These are phyloP conservation scores for Neurospora sp. DNA, from an alignment of 495 filamentous ascomycete genomes.

Conservation along the genomic window DNA sequence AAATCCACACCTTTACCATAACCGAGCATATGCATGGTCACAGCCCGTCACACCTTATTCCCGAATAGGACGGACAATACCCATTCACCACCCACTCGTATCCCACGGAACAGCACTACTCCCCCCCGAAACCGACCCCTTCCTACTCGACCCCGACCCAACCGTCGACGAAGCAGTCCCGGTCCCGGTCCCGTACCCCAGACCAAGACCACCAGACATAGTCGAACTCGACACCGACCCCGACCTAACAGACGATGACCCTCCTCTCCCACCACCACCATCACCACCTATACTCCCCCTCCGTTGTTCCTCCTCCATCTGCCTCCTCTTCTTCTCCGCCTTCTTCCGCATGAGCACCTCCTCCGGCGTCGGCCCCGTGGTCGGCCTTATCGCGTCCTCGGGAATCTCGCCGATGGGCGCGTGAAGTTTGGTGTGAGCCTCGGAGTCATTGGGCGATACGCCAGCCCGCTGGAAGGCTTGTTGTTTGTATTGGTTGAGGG, in stretches of 20 bases:
- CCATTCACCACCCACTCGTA: not conserved
- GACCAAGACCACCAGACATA: not conserved
- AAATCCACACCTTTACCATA: not conserved
- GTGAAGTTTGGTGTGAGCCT: constrained; percentile 23
- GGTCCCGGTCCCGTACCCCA: not conserved
- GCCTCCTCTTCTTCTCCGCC: constrained; percentile 9
- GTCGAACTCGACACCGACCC: not conserved
- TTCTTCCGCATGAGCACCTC: constrained; percentile 19
- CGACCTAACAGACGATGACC: not conserved
- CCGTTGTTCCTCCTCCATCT: not conserved
- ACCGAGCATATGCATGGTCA: not conserved
- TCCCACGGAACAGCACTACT: not conserved
- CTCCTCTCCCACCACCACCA: not conserved
- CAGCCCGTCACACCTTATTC: not conserved
- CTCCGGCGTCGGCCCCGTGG: constrained; percentile 22
- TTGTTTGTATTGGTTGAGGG: constrained; percentile 28
- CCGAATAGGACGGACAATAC: not conserved
- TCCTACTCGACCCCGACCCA: constrained; percentile 3
- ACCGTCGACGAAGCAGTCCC: not conserved
- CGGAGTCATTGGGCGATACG: constrained; percentile 17
- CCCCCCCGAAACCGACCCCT: not conserved
- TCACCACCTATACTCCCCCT: not conserved
- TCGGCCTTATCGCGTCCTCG: constrained; percentile 21
- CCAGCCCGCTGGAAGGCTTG: constrained; percentile 25
- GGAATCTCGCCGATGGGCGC: constrained; percentile 28